These are phyloP conservation scores for Rhodomyrtus tomentosa DNA, from an alignment of 345 rosid genomes.

Conservation along the genomic window DNA sequence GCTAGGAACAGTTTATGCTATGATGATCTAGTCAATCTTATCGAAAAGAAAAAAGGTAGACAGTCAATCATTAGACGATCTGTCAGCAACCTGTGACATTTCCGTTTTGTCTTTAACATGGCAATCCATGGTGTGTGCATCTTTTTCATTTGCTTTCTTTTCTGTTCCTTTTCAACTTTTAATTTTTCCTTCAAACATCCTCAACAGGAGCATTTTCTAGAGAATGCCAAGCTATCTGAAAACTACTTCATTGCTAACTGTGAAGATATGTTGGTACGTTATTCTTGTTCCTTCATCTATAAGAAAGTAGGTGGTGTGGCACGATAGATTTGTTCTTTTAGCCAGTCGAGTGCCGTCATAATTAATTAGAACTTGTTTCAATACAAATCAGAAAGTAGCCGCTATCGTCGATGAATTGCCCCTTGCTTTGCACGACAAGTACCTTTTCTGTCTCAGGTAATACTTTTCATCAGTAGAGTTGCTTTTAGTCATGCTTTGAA, in stretches of 20 bases:
- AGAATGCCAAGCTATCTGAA: slow-evolving; percentile 72
- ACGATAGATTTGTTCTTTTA: neutral
- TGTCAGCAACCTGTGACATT: neutral
- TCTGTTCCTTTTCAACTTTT: neutral
- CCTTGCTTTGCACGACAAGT: slow-evolving; percentile 60
- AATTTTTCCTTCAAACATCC: neutral
- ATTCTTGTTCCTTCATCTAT: neutral
- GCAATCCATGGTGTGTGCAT: neutral
- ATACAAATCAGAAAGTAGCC: slow-evolving; percentile 56
- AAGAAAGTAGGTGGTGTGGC: neutral
- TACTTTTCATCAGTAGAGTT: neutral
- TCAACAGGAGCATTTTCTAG: slow-evolving; percentile 69
- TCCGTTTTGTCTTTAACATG: neutral
- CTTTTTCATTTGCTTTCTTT: neutral
- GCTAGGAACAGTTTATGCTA: neutral
- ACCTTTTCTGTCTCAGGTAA: slow-evolving; percentile 81
- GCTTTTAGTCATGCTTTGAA: neutral
- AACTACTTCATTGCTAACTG: slow-evolving; percentile 77
- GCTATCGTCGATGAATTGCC: slow-evolving; percentile 67
- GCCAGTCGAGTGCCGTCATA: neutral
- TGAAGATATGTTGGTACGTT: slow-evolving; percentile 61
- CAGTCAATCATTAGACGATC: neutral
- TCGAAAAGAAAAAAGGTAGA: neutral
- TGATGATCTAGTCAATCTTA: neutral
- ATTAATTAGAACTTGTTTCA: neutral